Evolutionary conservation across 148 eudicot species (phyloP).

Genomic region (Camellia granthamiana): DNA sequence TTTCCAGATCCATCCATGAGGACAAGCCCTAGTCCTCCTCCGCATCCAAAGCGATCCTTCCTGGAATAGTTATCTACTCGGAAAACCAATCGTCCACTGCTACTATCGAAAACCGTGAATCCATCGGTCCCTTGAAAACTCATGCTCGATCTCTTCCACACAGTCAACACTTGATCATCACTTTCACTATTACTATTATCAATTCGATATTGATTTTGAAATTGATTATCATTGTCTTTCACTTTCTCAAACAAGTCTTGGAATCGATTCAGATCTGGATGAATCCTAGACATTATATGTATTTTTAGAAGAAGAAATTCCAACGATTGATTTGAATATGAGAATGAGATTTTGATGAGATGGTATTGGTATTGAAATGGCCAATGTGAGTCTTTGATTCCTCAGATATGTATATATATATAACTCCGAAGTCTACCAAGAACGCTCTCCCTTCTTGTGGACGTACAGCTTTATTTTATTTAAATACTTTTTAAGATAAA

Average conservation of each 20-base stretch:
- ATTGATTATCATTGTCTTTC: neutral
- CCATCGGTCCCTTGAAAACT: constrained; percentile 36
- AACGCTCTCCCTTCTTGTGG: too few species aligned
- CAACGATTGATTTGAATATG: too few species aligned
- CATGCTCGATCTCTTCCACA: constrained; percentile 38
- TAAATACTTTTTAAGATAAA: too few species aligned
- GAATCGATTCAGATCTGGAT: constrained; percentile 3
- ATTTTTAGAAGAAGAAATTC: neutral
- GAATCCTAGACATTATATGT: constrained; percentile 8
- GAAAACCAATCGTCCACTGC: constrained; percentile 19
- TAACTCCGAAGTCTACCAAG: too few species aligned
- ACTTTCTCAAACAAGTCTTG: neutral
- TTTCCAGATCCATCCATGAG: constrained; percentile 32
- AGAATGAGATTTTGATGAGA: too few species aligned
- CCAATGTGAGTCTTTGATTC: too few species aligned
- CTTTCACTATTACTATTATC: neutral
- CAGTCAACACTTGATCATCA: constrained; percentile 13
- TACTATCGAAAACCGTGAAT: constrained; percentile 25
- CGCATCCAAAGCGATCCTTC: neutral
- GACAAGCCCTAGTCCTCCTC: constrained; percentile 8
- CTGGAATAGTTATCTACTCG: constrained; percentile 33
- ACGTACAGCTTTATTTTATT: too few species aligned
- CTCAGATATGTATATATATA: too few species aligned
- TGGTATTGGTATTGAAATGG: too few species aligned
- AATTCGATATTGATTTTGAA: neutral